A percentile compares a stretch with the other conserved stretches of the same genome.
phyloP scores from a whole-genome alignment of 495 filamentous ascomycete genomes.

The Tuber aestivum region DNA sequence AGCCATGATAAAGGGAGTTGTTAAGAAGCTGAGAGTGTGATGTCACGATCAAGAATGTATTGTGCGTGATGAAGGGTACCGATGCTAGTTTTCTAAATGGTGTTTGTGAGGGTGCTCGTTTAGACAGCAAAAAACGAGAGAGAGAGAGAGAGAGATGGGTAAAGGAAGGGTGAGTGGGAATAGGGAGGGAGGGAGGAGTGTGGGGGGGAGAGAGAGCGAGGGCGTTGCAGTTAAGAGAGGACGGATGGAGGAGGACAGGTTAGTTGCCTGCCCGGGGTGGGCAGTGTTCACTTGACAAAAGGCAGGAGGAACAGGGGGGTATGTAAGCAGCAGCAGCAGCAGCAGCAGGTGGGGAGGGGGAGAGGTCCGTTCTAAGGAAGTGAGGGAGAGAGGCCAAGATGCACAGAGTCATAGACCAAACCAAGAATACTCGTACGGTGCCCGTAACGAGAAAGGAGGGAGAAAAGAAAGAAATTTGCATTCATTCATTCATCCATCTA shows the following conservation, averaged over 20 bases:
- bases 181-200: slow-evolving; percentile 2
- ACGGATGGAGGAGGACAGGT: not conserved
- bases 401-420: not conserved
- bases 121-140: not conserved
- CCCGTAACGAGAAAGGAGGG: not conserved
- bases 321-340: too few species aligned
- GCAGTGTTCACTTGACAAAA: not conserved
- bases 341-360: not conserved
- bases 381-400: slow-evolving; percentile 1
- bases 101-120: not conserved
- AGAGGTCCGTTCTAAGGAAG: not conserved
- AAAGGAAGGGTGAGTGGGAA: slow-evolving; percentile 8
- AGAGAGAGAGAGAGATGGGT: slow-evolving; percentile 4
- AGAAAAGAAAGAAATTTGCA: not conserved
- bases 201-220: not conserved
- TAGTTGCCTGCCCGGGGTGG: not conserved
- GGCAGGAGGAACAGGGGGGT: not conserved
- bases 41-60: slow-evolving; percentile 17
- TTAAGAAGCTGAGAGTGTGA: slow-evolving; percentile 7
- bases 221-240: not conserved
- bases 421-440: too few species aligned
- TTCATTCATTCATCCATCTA: not conserved
- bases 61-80: not conserved
- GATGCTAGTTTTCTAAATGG: not conserved
- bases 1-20: slow-evolving; percentile 46